These are phyloP conservation scores for Leishmania mexicana DNA, from an alignment of 208 protist genomes.

Conservation along the genomic window DNA sequence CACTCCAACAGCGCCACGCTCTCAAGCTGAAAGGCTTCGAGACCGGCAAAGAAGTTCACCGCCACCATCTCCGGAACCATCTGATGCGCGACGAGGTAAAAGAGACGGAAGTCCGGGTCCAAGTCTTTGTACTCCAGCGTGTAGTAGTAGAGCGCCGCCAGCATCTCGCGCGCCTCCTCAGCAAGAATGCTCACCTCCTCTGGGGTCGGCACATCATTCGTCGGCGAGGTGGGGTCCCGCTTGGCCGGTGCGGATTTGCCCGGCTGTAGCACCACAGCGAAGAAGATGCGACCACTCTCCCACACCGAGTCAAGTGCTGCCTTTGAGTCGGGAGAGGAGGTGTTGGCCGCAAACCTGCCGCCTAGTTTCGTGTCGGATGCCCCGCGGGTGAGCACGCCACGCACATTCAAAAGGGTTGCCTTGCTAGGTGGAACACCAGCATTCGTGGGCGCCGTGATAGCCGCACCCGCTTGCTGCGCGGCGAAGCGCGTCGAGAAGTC, in stretches of 20 bases:
- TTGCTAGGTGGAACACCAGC: background rate
- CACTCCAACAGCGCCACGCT: conserved; percentile 29
- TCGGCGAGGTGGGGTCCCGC: background rate
- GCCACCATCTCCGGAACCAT: conserved; percentile 82
- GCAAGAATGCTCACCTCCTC: conserved; percentile 50
- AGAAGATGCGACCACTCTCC: conserved; percentile 57
- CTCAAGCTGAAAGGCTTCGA: conserved; percentile 65
- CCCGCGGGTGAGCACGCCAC: conserved; percentile 19
- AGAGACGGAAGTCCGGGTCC: conserved; percentile 85
- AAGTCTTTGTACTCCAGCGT: conserved; percentile 81
- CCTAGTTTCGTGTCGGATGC: background rate
- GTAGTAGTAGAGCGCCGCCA: conserved; percentile 81
- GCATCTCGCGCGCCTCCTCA: conserved; percentile 55
- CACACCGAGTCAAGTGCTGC: conserved; percentile 26
- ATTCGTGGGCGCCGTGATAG: background rate
- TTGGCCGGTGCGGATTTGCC: background rate
- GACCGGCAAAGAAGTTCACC: conserved; percentile 83
- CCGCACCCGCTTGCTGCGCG: background rate
- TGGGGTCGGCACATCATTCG: conserved; percentile 10
- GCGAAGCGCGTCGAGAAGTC: conserved; percentile 43
- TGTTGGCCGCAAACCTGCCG: background rate
- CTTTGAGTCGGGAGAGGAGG: background rate
- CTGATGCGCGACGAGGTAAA: conserved; percentile 86
- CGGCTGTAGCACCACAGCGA: conserved; percentile 43
- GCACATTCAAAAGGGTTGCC: conserved; percentile 21